Conservation (phyloP, 352 stramenopile species). For the Sclerospora graminicola region DNA sequence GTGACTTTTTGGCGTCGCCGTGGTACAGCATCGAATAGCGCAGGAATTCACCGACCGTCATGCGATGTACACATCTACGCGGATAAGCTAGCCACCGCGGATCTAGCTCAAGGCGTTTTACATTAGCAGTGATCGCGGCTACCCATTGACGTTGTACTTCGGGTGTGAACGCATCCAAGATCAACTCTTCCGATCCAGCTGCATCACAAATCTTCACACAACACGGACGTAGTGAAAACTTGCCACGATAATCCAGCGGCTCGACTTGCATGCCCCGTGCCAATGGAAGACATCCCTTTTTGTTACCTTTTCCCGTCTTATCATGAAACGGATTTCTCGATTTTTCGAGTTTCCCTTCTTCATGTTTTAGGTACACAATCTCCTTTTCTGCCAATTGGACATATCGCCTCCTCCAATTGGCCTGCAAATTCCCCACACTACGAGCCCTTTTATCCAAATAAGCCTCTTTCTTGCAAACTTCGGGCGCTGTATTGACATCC, state of each 20-base stretch:
- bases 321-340: constrained; percentile 54
- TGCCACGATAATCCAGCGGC: constrained; percentile 48
- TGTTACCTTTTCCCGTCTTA: constrained; percentile 30
- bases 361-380: constrained; percentile 60
- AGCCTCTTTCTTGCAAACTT: constrained; percentile 17
- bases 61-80: constrained; percentile 34
- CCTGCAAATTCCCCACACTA: constrained; percentile 38
- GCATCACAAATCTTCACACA: constrained; percentile 51
- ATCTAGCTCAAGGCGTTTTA: constrained; percentile 51
- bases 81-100: constrained; percentile 45
- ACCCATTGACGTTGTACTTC: constrained; percentile 50
- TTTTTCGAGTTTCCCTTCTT: constrained; percentile 30
- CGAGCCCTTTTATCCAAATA: constrained; percentile 56
- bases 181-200: constrained; percentile 32
- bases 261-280: constrained; percentile 26
- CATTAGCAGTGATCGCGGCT: constrained; percentile 47
- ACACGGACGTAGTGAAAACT: constrained; percentile 47
- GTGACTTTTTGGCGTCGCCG: constrained; percentile 14
- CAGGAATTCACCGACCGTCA: constrained; percentile 47
- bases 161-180: constrained; percentile 51
- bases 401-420: constrained; percentile 67
- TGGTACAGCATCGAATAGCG: constrained; percentile 63
- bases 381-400: constrained; percentile 34
- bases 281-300: constrained; percentile 37
- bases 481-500: constrained; percentile 34